These are phyloP conservation scores for Russula brevipes DNA, from an alignment of 768 basidiomycete genomes.

Conservation along the genomic window DNA sequence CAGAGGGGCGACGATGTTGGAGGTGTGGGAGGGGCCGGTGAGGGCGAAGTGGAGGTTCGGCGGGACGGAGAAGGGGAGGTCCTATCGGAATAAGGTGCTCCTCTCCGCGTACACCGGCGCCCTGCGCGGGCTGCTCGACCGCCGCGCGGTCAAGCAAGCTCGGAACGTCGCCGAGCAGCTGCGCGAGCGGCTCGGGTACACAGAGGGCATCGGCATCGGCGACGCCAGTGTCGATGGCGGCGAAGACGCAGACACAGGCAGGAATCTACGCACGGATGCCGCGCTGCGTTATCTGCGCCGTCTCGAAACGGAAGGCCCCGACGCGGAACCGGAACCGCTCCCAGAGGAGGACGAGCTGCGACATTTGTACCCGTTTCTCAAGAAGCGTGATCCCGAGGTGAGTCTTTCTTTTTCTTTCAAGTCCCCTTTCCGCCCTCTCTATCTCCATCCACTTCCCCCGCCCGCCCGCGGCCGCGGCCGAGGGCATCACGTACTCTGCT, in stretches of 20 bases:
- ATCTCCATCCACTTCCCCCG: not conserved
- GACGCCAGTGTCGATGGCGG: not conserved
- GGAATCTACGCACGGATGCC: not conserved
- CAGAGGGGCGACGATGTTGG: not conserved
- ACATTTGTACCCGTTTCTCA: constrained; percentile 9
- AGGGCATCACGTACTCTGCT: not conserved
- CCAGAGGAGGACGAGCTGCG: not conserved
- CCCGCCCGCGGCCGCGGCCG: no score
- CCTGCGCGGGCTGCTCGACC: constrained; percentile 12
- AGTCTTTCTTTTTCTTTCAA: not conserved
- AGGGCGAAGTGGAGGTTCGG: not conserved
- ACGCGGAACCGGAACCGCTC: not conserved
- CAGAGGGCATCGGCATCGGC: not conserved
- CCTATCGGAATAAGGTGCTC: not conserved
- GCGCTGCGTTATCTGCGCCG: not conserved
- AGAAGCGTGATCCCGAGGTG: not conserved
- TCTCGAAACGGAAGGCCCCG: constrained; percentile 5
- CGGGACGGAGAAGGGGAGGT: not conserved
- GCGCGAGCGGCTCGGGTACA: constrained; percentile 2
- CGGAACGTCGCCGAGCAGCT: not conserved
- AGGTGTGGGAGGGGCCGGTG: not conserved
- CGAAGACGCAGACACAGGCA: fast-evolving
- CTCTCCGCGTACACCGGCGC: not conserved
- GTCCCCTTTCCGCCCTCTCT: not conserved
- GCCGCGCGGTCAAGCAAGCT: not conserved